phyloP scores from a whole-genome alignment of 768 basidiomycete genomes.

The Leccinum disarticulatum region DNA sequence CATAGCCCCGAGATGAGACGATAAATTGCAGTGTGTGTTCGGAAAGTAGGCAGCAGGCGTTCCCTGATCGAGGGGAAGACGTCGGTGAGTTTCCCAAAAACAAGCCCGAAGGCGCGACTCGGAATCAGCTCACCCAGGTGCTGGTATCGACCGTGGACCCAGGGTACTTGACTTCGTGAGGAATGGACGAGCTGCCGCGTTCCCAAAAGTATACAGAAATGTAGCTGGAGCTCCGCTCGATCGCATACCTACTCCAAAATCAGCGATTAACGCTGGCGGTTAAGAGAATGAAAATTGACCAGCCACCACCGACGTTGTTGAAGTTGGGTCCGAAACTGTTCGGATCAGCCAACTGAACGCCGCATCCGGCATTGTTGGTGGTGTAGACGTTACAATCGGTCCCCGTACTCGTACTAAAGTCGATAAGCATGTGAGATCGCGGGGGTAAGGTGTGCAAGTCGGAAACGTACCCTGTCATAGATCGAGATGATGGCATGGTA shows the following conservation, averaged over 20 bases:
- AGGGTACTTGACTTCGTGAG: conserved; percentile 31
- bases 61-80: conserved; percentile 5
- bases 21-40: conserved; percentile 13
- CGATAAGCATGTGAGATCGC: not conserved
- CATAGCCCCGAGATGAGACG: conserved; percentile 17
- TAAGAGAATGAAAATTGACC: conserved; percentile 15
- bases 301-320: conserved; percentile 40
- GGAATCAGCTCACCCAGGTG: conserved; percentile 24
- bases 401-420: conserved; percentile 13
- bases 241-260: conserved; percentile 32
- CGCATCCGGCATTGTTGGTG: conserved; percentile 33
- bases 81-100: not conserved
- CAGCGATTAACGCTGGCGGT: not conserved
- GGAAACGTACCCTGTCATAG: conserved; percentile 33
- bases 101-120: not conserved
- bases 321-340: conserved; percentile 38
- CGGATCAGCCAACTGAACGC: conserved; percentile 24
- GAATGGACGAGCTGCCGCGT: conserved; percentile 36
- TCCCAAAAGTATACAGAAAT: conserved; percentile 44
- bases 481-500: conserved; percentile 27
- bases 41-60: conserved; percentile 19
- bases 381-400: conserved; percentile 28
- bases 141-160: conserved; percentile 20
- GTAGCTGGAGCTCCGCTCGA: conserved; percentile 29
- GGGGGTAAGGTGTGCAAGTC: not conserved